Conservation (phyloP, 305 asterid genomes). For the Withania somnifera region DNA sequence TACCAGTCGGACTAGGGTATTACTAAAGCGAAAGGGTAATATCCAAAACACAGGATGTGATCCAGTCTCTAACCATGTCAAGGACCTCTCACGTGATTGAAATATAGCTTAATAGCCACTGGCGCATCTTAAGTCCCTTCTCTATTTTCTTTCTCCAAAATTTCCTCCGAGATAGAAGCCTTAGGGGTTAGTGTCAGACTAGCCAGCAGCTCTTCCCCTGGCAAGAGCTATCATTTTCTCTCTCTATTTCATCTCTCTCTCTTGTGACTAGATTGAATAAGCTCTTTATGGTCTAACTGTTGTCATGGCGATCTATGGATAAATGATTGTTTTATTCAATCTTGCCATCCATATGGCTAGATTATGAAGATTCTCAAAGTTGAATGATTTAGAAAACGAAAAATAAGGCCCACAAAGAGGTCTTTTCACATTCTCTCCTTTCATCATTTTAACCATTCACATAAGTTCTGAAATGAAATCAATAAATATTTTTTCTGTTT, state of each 20-base stretch:
- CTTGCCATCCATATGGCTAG: not conserved
- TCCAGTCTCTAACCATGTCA: no score
- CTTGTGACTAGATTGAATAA: not conserved
- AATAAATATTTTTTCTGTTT: not conserved
- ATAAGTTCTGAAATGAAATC: not conserved
- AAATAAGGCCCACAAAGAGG: not conserved
- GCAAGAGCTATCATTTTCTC: not conserved
- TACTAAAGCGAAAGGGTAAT: not conserved
- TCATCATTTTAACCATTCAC: not conserved
- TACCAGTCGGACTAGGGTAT: not conserved
- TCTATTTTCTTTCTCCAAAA: not conserved
- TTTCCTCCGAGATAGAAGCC: not conserved
- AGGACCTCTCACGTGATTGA: no score
- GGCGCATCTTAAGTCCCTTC: not conserved
- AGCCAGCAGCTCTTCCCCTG: not conserved
- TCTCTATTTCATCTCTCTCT: not conserved
- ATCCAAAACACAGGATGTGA: no score
- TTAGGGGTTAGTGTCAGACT: not conserved
- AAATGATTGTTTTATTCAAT: not conserved
- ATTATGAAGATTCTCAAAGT: not conserved
- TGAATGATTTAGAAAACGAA: not conserved
- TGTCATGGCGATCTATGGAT: not conserved
- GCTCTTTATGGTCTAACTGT: not conserved
- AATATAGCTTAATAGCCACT: not conserved
- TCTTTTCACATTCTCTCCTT: not conserved